Evolutionary conservation across 164 flowering plant species (phyloP), one percentile per base, ranked within the genome.

Genomic region (Vitis labrusca): DNA sequence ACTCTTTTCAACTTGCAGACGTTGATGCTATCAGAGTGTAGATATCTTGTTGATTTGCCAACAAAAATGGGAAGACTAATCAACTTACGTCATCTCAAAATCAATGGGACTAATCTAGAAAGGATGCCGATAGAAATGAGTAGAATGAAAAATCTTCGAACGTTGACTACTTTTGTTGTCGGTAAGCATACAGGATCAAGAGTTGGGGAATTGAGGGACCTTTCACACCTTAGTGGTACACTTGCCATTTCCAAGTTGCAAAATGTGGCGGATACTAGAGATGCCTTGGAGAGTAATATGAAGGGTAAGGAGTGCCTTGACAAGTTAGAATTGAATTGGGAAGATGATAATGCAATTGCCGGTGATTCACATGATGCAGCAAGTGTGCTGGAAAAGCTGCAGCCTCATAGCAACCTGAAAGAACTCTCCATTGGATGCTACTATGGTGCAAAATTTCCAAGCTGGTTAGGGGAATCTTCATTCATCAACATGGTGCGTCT

Each of bases 1-100:
- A 3, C 44, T 32, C 44, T 32, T 32, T 61, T 14, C 49, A 61
- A 61, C 37, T 32, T 61, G 15, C 63, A 61, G 8, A 32, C 63
- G 8, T 13, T 61, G 15, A 30, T 11, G 13, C 37, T 30, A 15
- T 56, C 61, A 16, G 9, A 55, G 1, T 66, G 69, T 17, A 12
- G 17, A 3, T 14, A 9, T 10, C 61, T 66, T 3, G 7, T 12
- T 23, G 27, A 61, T 50, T 75, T 81, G 48, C 81, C 83, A 6
- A 17, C 9, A 1, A 53, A 49, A 10, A 59, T 77, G 32, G 65
- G 53, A n/a, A 58, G 71, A 9, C 64, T 81, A 2, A 56, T 77
- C 3, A 68, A 66, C 16, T 67, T 83, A 12, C 58, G 76, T 0
- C 77, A 77, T 58, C 74, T 83, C 30, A 66, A 64, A 3, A 53